These are phyloP conservation scores for Aspergillus thermomutatus DNA, from an alignment of 2,329 filamentous ascomycete genomes.

Conservation along the genomic window DNA sequence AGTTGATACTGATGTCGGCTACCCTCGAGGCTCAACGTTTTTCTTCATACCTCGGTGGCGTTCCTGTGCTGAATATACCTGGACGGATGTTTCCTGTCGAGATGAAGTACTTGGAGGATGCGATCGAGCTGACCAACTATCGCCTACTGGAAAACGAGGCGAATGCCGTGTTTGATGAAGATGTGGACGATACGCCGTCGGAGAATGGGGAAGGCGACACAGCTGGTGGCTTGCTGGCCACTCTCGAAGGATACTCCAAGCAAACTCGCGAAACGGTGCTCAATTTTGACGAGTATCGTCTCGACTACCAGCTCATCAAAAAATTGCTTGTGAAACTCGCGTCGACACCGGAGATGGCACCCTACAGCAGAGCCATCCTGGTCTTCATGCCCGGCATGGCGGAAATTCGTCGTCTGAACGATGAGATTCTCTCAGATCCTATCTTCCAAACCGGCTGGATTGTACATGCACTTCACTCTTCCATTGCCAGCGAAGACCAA, in stretches of 20 bases:
- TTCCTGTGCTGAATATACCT: slow-evolving; percentile 84
- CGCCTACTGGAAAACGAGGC: slow-evolving; percentile 59
- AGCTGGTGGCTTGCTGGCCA: slow-evolving; percentile 58
- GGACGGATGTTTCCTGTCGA: slow-evolving; percentile 91
- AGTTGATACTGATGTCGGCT: slow-evolving; percentile 94
- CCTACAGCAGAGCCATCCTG: slow-evolving; percentile 86
- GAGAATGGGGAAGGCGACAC: slow-evolving; percentile 51
- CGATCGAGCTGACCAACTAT: slow-evolving; percentile 81
- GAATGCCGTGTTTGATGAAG: slow-evolving; percentile 40
- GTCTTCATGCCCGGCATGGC: slow-evolving; percentile 93
- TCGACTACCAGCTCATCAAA: slow-evolving; percentile 83
- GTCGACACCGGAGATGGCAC: slow-evolving; percentile 59
- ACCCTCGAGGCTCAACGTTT: slow-evolving; percentile 92
- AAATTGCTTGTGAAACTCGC: slow-evolving; percentile 76
- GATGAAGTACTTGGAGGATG: slow-evolving; percentile 86
- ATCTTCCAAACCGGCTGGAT: slow-evolving; percentile 75
- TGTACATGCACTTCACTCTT: slow-evolving; percentile 86
- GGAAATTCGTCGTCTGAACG: slow-evolving; percentile 85
- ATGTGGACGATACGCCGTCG: slow-evolving; percentile 43
- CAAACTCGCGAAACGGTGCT: slow-evolving; percentile 71
- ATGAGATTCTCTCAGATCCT: slow-evolving; percentile 74
- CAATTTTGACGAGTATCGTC: slow-evolving; percentile 83
- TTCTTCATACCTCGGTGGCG: slow-evolving; percentile 79
- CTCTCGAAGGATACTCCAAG: slow-evolving; percentile 69
- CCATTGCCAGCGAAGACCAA: slow-evolving; percentile 93